Base-by-base conservation (phyloP, 1,284 basidiomycete genomes). In the Albatrellus sp. region DNA sequence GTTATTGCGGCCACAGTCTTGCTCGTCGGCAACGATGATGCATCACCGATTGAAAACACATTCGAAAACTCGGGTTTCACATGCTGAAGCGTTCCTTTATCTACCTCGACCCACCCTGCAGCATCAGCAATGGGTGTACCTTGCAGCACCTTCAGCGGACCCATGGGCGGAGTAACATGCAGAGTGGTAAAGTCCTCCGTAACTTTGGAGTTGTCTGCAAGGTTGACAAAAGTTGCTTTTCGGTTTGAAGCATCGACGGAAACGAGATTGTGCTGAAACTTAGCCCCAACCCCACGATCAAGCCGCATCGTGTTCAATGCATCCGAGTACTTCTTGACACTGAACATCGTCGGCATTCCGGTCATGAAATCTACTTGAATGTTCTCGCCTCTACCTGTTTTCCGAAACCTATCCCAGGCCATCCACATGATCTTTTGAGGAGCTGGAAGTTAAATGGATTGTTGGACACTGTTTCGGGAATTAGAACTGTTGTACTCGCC, bases 1-100 rank as follows among this genome's bases (percentile, higher is more conserved):
- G 88, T 91, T 56, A 97, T 87, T 1, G 93, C 94, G 2, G 94
- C 93, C 0, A 88, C 90, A 1, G 94, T 98, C 73, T 96, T 98
- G 62, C 88, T 91, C 11, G 91, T 98, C 5, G 93, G 92, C 37
- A 96, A 66, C 43, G 81, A 89, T 20, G 89, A 88, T 51, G 86
- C 88, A 59, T 98, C 94, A 20, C 94, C 94, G 16, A 96, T 59
- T 7, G 87, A 75, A 63, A 93, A 98, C 30, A 98, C 74, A 62
- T 97, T 97, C 46, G 70, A 64, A 59, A 68, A 87, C 55, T 79
- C 76, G 2, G 78, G 71, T 50, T 92, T 91, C 49, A 73, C 79
- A 61, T 94, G 90, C 54, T 85, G 83, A 32, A 93, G 73, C 0
- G 89, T 93, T 2, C 63, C 73, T 49, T 77, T 70, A 62, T 94